Evolutionary conservation across 2,329 filamentous ascomycete species (phyloP), one percentile per base, ranked within the genome.

Genomic region (Fusarium chlamydosporum): DNA sequence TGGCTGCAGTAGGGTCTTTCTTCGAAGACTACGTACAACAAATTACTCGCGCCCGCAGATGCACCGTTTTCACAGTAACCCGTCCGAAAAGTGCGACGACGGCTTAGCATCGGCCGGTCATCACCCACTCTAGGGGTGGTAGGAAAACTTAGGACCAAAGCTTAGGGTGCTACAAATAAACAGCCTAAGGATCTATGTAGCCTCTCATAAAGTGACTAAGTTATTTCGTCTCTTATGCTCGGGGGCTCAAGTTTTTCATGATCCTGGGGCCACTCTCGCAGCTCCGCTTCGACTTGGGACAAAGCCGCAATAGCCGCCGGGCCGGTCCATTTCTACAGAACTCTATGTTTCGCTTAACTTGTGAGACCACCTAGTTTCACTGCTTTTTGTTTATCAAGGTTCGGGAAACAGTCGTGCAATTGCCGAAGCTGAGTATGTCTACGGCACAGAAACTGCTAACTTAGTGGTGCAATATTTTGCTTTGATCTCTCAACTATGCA

Each of bases 271-370:
- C 67, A 65, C 52, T 56, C 59, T 67, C 65, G 56, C 58, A 52
- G 51, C 65, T 55, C 60, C 58, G 54, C 61, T 64, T 62, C 65
- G 45, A 60, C 43, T 59, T 34, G 47, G 23, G 23, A 55, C 46
- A 56, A 61, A 73, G 71, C 71, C 72, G 72, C 72, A 74, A 73
- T 70, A 74, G 72, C 71, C 72, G 72, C 72, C 72, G 71, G 72
- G 60, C 72, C 72, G 72, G 72, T 68, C 72, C 72, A 73, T 64
- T 48, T 63, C 42, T 63, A 46, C 54, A 59, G 41, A 63, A 47
- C 62, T 54, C 40, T 56, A 57, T 53, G 43, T 60, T 40, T 38
- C 51, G 45, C 53, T 61, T 54, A 53, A 45, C 31, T 27, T 35
- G 38, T 31, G 20, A 43, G 42, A 53, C 31, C 18, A 27, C 9